phyloP scores from a whole-genome alignment of 495 filamentous ascomycete species.

The Trichocladium uniseriatum region DNA sequence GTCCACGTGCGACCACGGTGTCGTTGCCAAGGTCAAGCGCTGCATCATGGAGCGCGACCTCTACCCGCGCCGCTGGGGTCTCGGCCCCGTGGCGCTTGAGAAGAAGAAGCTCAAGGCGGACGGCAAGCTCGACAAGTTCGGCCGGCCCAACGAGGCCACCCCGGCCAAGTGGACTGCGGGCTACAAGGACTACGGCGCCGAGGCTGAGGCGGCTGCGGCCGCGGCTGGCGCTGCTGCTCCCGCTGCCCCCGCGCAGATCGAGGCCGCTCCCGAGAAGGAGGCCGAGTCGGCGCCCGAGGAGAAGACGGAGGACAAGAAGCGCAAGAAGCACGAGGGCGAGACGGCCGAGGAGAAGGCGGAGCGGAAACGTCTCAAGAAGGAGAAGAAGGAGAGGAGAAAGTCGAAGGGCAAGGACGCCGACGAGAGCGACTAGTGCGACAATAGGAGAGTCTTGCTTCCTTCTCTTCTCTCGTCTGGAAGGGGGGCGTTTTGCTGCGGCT shows the following conservation, averaged over 20 bases:
- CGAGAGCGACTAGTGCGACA: constrained; percentile 11
- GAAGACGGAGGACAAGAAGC: constrained; percentile 53
- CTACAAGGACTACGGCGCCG: constrained; percentile 76
- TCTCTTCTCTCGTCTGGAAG: constrained; percentile 1
- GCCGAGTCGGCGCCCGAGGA: constrained; percentile 34
- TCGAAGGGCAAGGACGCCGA: constrained; percentile 46
- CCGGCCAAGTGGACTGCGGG: constrained; percentile 81
- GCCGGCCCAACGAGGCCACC: constrained; percentile 81
- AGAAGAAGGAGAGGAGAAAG: constrained; percentile 57
- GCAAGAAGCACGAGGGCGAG: constrained; percentile 75
- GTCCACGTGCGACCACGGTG: constrained; percentile 85
- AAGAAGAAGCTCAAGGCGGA: constrained; percentile 99
- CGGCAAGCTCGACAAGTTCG: constrained; percentile 96
- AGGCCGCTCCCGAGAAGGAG: constrained; percentile 19
- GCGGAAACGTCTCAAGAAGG: constrained; percentile 64
- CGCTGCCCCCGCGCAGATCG: constrained; percentile 1
- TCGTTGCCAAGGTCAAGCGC: constrained; percentile 94
- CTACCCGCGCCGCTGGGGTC: constrained; percentile 90
- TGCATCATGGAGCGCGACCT: constrained; percentile 97
- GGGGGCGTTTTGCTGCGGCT: constrained; percentile 6
- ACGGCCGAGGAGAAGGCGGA: constrained; percentile 67
- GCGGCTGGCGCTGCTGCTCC: constrained; percentile 30
- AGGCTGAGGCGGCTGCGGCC: constrained; percentile 26
- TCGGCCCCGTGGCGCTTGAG: constrained; percentile 80
- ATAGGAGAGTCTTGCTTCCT: background rate